Evolutionary conservation across 192 early-diverging fungal species (phyloP), one percentile per base, ranked within the genome.

Genomic region (Entomortierella beljakovae): DNA sequence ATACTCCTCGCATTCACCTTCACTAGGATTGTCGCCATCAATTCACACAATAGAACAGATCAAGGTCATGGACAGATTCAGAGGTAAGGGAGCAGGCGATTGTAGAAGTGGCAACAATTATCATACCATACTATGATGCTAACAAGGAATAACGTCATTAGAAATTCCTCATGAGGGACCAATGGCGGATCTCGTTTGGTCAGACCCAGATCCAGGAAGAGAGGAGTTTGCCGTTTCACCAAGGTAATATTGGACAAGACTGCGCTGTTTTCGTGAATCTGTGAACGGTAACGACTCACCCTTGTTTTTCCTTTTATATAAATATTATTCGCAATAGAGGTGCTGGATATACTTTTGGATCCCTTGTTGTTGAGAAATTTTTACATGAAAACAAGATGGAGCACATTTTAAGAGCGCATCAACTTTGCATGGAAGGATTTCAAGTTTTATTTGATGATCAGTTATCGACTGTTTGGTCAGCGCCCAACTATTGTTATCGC

Each of bases 101-200:
- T 52, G 16, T 52, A 7, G 8, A 16, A n/a, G 6, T 52, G 50
- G n/a, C 10, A 52, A 25, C 13, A 54, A 16, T 28, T n/a, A n/a
- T n/a, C n/a, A n/a, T n/a, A n/a, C n/a, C n/a, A n/a, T n/a, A n/a
- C n/a, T n/a, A n/a, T n/a, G n/a, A n/a, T n/a, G n/a, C n/a, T n/a
- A n/a, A n/a, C n/a, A n/a, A n/a, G n/a, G n/a, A n/a, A n/a, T 16
- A 38, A 15, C 31, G 22, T 49, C 40, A 9, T 56, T 74, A 93
- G 95, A 96, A 75, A 95, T 96, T 42, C 95, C 95, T n/a, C 94
- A 95, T 67, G 95, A 96, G 82, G 95, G 94, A 26, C 87, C 94
- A n/a, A 96, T 96, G 93, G 92, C 94, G 20, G 95, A 96, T 80
- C 79, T 96, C n/a, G 95, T 96, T 20, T 96, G 95, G 94, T 93